Conservation (phyloP, 768 basidiomycete genomes). For the Tricholoma bakamatsutake region DNA sequence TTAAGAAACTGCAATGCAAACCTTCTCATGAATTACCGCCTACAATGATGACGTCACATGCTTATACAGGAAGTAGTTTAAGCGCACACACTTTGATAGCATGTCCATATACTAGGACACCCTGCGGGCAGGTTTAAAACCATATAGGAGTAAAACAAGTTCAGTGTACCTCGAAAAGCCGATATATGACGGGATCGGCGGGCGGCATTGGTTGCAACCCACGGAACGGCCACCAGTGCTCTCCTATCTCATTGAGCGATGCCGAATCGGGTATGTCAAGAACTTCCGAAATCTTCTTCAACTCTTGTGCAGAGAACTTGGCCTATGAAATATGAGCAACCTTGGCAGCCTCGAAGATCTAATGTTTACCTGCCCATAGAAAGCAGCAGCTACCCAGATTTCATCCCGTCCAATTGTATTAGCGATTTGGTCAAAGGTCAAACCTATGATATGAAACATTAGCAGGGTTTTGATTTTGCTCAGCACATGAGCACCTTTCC, state of each 20-base stretch:
- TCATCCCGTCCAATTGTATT: slow-evolving; percentile 66
- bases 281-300: slow-evolving; percentile 42
- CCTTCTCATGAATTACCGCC: slow-evolving; percentile 78
- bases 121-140: slow-evolving; percentile 27
- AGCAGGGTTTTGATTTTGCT: neutral
- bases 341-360: neutral
- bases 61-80: neutral
- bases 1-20: slow-evolving; percentile 13
- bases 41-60: slow-evolving; percentile 13
- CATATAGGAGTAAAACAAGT: neutral
- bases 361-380: slow-evolving; percentile 64
- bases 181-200: slow-evolving; percentile 75
- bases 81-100: slow-evolving; percentile 57
- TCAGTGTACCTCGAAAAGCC: slow-evolving; percentile 66
- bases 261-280: slow-evolving; percentile 40
- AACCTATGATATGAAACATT: slow-evolving; percentile 29
- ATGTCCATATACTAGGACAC: slow-evolving; percentile 71
- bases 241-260: slow-evolving; percentile 44
- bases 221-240: slow-evolving; percentile 73
- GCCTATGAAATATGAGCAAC: slow-evolving; percentile 38
- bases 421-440: slow-evolving; percentile 67
- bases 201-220: slow-evolving; percentile 67
- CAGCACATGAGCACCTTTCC: slow-evolving; percentile 40
- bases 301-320: slow-evolving; percentile 57
- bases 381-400: slow-evolving; percentile 76